Conservation (phyloP, 2,329 filamentous ascomycete species). For the Alternaria atra region DNA sequence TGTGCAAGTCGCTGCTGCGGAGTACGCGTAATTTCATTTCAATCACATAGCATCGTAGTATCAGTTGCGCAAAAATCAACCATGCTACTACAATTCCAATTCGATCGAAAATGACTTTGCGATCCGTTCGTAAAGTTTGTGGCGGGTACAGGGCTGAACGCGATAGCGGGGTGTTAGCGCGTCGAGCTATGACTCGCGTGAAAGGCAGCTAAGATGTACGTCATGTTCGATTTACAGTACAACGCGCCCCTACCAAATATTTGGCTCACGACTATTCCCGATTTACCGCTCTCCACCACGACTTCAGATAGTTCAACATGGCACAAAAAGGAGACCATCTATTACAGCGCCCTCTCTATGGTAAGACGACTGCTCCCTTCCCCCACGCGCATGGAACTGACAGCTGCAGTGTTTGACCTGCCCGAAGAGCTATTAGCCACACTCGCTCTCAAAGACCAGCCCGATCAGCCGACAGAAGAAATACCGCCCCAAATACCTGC, state of each 20-base stretch:
- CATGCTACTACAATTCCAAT: neutral
- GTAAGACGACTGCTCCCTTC: constrained; percentile 27
- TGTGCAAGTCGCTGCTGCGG: constrained; percentile 5
- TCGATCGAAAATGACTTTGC: neutral
- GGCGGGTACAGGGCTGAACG: neutral
- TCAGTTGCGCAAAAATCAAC: neutral
- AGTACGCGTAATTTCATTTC: neutral
- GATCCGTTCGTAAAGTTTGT: neutral
- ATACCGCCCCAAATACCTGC: constrained; percentile 17
- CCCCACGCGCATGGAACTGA: constrained; percentile 20
- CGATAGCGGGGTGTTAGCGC: constrained; percentile 1
- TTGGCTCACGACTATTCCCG: neutral
- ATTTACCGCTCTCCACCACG: neutral
- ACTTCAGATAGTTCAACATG: constrained; percentile 25
- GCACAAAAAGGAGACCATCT: constrained; percentile 43
- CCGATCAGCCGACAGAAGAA: constrained; percentile 29
- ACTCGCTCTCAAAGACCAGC: constrained; percentile 65
- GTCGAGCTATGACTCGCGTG: constrained; percentile 8
- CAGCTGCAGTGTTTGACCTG: constrained; percentile 77
- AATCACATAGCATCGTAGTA: neutral
- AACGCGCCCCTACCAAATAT: constrained; percentile 17
- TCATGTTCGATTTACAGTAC: constrained; percentile 10
- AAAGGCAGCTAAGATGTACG: constrained; percentile 5
- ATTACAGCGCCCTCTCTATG: constrained; percentile 51
- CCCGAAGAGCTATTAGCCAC: constrained; percentile 76